Percentiles rank a stretch among this genome's conserved stretches.
phyloP scores from a whole-genome alignment of 176 grass and related monocot species.

The Musa beccarii region DNA sequence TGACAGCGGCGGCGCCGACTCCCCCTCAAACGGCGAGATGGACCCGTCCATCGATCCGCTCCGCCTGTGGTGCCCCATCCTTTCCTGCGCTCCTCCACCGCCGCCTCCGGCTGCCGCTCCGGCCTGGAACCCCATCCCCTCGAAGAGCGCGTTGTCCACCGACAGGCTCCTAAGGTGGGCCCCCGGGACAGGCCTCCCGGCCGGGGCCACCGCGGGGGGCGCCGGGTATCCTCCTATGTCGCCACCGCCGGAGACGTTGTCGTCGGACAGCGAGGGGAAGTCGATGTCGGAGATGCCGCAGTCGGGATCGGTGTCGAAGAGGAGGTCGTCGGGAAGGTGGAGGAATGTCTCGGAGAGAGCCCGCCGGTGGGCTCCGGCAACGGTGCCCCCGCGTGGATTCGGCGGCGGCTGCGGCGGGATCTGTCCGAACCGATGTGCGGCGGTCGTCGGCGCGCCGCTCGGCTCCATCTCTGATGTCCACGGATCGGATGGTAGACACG shows the following conservation, averaged over 20 bases:
- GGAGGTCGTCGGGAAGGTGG: slow-evolving; percentile 25
- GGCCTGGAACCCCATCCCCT: slow-evolving; percentile 51
- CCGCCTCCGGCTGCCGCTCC: slow-evolving; percentile 5
- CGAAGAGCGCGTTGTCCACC: slow-evolving; percentile 84
- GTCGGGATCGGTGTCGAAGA: slow-evolving; percentile 7
- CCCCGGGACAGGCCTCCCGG: slow-evolving; percentile 18
- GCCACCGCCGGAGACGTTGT: slow-evolving; percentile 38
- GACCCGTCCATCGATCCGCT: slow-evolving; percentile 81
- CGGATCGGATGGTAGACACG: background rate
- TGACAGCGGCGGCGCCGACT: slow-evolving; percentile 42
- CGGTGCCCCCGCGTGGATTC: slow-evolving; percentile 19
- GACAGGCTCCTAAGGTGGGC: slow-evolving; percentile 77
- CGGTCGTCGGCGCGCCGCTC: slow-evolving; percentile 26
- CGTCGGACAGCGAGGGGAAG: slow-evolving; percentile 87
- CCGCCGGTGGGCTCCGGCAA: slow-evolving; percentile 24
- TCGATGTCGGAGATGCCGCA: slow-evolving; percentile 46
- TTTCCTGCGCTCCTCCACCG: slow-evolving; percentile 5
- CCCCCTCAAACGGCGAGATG: slow-evolving; percentile 58
- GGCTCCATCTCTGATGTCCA: slow-evolving; percentile 27
- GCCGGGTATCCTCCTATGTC: background rate
- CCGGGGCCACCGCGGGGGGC: background rate
- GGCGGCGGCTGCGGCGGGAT: background rate
- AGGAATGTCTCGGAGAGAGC: slow-evolving; percentile 71
- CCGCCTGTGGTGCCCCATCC: slow-evolving; percentile 37
- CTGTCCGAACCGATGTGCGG: background rate